Percentiles rank a stretch among this genome's conserved stretches.
Evolutionary conservation across 306 rosid species (phyloP).

Genomic region (Hylodesmum podocarpum): DNA sequence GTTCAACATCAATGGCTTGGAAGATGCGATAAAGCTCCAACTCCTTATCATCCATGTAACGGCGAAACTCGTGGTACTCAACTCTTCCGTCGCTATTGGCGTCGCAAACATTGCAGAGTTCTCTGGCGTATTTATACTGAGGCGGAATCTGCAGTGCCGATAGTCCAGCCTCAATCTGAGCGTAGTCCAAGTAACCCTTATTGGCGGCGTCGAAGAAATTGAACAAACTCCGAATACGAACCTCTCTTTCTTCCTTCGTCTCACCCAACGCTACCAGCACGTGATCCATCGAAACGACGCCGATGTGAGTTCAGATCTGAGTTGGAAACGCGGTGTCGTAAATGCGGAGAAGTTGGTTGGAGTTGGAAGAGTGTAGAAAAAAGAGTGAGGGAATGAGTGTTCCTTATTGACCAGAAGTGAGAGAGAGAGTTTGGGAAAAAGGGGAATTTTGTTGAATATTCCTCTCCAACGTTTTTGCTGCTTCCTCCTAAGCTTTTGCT

Average conservation of each 20-base stretch:
- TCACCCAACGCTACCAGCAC: constrained; percentile 48
- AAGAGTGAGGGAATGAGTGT: too few relatives aligned
- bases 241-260: constrained; percentile 51
- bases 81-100: constrained; percentile 48
- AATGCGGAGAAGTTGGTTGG: background rate
- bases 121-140: constrained; percentile 52
- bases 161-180: constrained; percentile 50
- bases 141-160: constrained; percentile 52
- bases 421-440: background rate
- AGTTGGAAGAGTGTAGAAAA: background rate
- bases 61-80: constrained; percentile 45
- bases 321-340: background rate
- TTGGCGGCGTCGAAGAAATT: constrained; percentile 47
- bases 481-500: background rate
- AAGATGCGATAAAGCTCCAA: constrained; percentile 55
- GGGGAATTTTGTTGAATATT: background rate
- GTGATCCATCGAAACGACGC: constrained; percentile 45
- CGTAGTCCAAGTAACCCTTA: constrained; percentile 43
- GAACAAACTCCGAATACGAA: constrained; percentile 50
- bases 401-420: too few relatives aligned
- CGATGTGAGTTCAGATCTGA: background rate
- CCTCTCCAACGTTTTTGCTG: background rate
- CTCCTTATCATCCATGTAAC: constrained; percentile 59
- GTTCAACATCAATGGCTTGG: constrained; percentile 57
- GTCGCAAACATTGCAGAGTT: constrained; percentile 53